These are phyloP conservation scores for Sporisorium graminicola DNA, from an alignment of 1,284 basidiomycete species.

Conservation along the genomic window DNA sequence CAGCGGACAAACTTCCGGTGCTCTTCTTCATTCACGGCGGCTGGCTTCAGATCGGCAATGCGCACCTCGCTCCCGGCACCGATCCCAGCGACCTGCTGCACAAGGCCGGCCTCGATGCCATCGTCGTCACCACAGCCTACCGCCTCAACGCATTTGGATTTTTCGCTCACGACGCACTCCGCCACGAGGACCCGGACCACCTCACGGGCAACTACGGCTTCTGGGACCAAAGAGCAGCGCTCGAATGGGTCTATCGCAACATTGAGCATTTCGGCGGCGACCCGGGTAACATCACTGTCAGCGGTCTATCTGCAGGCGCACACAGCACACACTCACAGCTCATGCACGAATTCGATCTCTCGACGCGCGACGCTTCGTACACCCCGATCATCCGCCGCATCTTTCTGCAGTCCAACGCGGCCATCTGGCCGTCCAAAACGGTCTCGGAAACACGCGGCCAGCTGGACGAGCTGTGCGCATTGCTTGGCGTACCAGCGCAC, in stretches of 20 bases:
- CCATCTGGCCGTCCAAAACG: conserved; percentile 42
- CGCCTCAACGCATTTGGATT: conserved; percentile 55
- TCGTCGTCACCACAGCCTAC: conserved; percentile 48
- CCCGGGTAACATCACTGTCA: conserved; percentile 62
- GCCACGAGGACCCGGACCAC: conserved; percentile 24
- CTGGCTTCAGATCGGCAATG: conserved; percentile 50
- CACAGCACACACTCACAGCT: conserved; percentile 67
- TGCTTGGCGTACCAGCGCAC: conserved; percentile 13
- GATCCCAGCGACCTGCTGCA: conserved; percentile 44
- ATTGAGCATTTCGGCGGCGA: conserved; percentile 65
- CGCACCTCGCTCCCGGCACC: conserved; percentile 12
- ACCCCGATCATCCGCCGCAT: conserved; percentile 38
- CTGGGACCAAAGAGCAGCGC: conserved; percentile 51
- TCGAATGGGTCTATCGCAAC: conserved; percentile 62
- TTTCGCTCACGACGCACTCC: conserved; percentile 36
- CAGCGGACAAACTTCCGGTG: conserved; percentile 26
- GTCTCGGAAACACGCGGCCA: conserved; percentile 39
- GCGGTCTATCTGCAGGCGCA: conserved; percentile 68
- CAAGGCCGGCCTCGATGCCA: conserved; percentile 20
- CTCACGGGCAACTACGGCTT: conserved; percentile 55
- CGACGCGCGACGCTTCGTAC: conserved; percentile 17
- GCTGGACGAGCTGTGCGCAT: conserved; percentile 33
- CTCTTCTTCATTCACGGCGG: conserved; percentile 54
- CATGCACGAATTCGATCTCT: conserved; percentile 59
- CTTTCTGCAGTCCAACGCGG: conserved; percentile 50